Evolutionary conservation across 352 stramenopile genomes (phyloP), one percentile per base, ranked within the genome.

Genomic region (Globisporangium radiosum): DNA sequence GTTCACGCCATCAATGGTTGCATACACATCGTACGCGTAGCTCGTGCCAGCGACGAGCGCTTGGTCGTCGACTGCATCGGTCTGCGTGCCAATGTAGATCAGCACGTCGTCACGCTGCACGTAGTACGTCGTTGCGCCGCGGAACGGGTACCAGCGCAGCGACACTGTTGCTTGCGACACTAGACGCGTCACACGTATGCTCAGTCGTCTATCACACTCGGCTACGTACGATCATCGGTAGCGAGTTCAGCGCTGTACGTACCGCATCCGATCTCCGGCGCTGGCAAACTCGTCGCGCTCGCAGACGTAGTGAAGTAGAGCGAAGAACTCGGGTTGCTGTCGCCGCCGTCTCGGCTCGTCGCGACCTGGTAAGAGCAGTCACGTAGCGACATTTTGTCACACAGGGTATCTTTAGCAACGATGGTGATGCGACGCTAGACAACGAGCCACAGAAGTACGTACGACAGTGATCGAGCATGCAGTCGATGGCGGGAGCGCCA

Each of bases 391-490:
- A 33, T 3, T 33, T 33, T 33, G 25, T 33, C 25, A 33, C 25
- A 33, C 1, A 33, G 2, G 25, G 25, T 33, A 33, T 33, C 25
- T 25, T 25, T 3, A 33, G 25, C 25, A 33, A 0, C 25, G 25
- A 33, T 33, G 25, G 3, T 3, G 5, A 45, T 36, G 10, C 42
- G 13, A 38, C 40, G 36, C 9, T 33, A 33, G 33, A 8, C 17
- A n/a, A 45, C 7, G 42, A 11, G 4, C n/a, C 1, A 14, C 7
- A 3, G 2, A 33, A 33, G 14, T 42, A 71, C 73, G 66, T 69
- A 85, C 78, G 48, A 88, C 60, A 4, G 45, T 64, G 37, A 88
- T 67, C 0, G 66, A 73, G 54, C 85, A 88, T 5, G 58, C 10
- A 0, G 64, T 73, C 0, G 65, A 68, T 14, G 56, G 38, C 7